phyloP scores from a whole-genome alignment of 23 red algal species.

The Gracilaria vermiculophylla region DNA sequence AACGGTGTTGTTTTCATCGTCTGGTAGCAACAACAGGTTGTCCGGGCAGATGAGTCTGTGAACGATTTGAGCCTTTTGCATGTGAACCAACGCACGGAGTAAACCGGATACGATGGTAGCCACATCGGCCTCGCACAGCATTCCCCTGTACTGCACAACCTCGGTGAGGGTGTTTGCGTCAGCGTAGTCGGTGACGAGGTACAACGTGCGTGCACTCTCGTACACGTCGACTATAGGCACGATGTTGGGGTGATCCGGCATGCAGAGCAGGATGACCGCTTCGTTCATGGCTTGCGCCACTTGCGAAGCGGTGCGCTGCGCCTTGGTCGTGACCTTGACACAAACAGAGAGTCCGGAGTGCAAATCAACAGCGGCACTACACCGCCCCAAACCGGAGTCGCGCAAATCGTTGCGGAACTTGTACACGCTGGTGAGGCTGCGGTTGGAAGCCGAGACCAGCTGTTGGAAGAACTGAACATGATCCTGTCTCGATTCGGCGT shows the following conservation, averaged over 20 bases:
- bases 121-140: slow-evolving; percentile 45
- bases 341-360: not conserved
- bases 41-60: slow-evolving; percentile 49
- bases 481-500: slow-evolving; percentile 19
- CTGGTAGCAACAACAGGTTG: slow-evolving; percentile 3
- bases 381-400: slow-evolving; percentile 8
- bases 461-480: slow-evolving; percentile 17
- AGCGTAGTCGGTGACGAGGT: slow-evolving; percentile 34
- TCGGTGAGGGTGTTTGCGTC: slow-evolving; percentile 19
- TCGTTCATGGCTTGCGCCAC: slow-evolving; percentile 32
- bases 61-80: slow-evolving; percentile 12
- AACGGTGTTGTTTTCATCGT: not conserved
- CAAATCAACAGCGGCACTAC: slow-evolving; percentile 34
- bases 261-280: slow-evolving; percentile 32
- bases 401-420: slow-evolving; percentile 25
- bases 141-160: slow-evolving; percentile 10
- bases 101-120: slow-evolving; percentile 21
- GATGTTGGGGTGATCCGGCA: slow-evolving; percentile 31
- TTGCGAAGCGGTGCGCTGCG: slow-evolving; percentile 5
- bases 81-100: slow-evolving; percentile 9
- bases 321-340: slow-evolving; percentile 48
- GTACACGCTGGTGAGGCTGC: slow-evolving; percentile 33
- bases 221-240: slow-evolving; percentile 41
- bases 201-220: slow-evolving; percentile 32
- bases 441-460: slow-evolving; percentile 6